Percentiles rank a stretch among this genome's conserved stretches.
Evolutionary conservation across 345 rosid species (phyloP).

Genomic region (Eucalyptus coolabah): DNA sequence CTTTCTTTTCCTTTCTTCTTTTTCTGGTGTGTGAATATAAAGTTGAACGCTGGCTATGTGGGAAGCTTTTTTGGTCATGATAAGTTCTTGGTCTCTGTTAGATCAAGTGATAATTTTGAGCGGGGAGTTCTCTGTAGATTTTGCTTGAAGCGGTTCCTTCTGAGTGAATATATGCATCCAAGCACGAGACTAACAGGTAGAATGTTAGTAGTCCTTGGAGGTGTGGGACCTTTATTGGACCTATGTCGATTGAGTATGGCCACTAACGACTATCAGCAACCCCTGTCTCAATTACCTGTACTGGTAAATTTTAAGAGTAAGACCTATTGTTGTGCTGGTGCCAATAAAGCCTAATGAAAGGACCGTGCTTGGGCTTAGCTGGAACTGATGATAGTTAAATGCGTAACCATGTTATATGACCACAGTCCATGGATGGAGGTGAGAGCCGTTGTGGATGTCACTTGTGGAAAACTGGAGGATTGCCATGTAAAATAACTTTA

Average conservation of each 20-base stretch:
- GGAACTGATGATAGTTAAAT: background rate
- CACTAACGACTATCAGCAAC: background rate
- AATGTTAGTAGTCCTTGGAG: background rate
- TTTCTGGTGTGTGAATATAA: background rate
- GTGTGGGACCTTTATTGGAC: background rate
- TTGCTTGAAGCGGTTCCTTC: background rate
- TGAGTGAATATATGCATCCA: background rate
- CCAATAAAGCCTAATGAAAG: background rate
- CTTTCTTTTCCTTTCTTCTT: fast-evolving
- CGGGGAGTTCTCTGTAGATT: background rate
- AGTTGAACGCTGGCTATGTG: background rate
- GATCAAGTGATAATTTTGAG: background rate
- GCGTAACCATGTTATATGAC: background rate
- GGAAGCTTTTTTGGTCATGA: background rate
- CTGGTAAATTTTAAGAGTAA: background rate
- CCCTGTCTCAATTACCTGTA: background rate
- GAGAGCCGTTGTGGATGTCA: background rate
- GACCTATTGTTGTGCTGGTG: background rate
- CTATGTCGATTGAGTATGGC: background rate
- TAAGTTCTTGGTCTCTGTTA: background rate
- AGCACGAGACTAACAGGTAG: background rate
- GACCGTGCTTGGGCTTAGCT: background rate
- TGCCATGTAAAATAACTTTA: background rate
- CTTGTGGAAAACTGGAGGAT: background rate
- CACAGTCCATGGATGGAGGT: background rate